Base-by-base conservation (phyloP, 805 yeast genomes). In the Candida anglica region DNA sequence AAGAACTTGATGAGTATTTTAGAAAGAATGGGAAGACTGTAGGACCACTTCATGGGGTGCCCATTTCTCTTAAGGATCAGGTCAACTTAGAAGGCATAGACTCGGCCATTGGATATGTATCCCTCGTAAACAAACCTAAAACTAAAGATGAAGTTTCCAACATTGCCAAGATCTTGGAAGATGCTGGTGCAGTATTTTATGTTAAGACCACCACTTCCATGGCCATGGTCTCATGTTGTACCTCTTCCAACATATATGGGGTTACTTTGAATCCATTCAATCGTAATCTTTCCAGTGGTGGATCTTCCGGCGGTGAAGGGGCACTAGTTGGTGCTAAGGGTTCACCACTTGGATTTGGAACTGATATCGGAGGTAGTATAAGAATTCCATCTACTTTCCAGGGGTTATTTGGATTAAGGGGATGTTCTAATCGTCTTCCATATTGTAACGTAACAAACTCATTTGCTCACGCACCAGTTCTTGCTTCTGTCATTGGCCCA, bases 1-100 rank as follows among this genome's bases (percentile, higher is more conserved):
- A 33, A 28, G 27, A 37, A 8, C 37, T 49, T 15, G 55, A 50
- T 36, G 75, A 75, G 1, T 66, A 69, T 42, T 53, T 63, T 27
- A 27, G 20, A 14, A 61, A 64, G 31, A 64, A 73, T 33, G 78
- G 78, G 11, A 56, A 70, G 37, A 60, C 77, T 1, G 53, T 73
- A 23, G 88, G 87, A 27, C 83, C 86, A 8, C 57, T 81, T 38
- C 87, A 81, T 44, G 87, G 87, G 28, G 59, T 81, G 24, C 87
- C 87, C 13, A 53, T 81, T 27, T 79, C 86, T 0, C 57, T 81
- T 27, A 81, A 81, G 47, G 87, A 81, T 50, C 86, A 79, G 19
- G 34, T 32, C 5, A 32, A 32, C 16, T 15, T 32, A 7, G 34
- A 32, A 19, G 34, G 34, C 4, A 24, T 32, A 15, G 34, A 32